phyloP scores from a whole-genome alignment of 352 stramenopile genomes.

The Phytopythium chamaehyphon region DNA sequence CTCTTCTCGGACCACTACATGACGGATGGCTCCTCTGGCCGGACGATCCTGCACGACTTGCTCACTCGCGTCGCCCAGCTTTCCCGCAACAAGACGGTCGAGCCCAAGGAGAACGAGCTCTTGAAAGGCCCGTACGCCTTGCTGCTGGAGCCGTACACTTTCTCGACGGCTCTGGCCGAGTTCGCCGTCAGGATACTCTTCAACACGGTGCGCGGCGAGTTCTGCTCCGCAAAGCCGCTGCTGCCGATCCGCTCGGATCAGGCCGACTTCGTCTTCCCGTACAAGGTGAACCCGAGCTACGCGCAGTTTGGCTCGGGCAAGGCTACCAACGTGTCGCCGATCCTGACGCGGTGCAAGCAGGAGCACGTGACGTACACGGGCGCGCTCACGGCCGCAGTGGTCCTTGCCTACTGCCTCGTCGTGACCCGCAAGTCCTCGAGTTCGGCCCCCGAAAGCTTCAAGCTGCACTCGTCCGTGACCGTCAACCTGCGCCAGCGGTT shows the following conservation, averaged over 20 bases:
- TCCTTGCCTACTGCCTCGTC: conserved; percentile 19
- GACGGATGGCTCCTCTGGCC: conserved; percentile 35
- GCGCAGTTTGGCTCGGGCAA: conserved; percentile 22
- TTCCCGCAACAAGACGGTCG: neutral
- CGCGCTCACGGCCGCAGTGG: conserved; percentile 18
- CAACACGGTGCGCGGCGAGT: conserved; percentile 17
- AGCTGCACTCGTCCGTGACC: conserved; percentile 14
- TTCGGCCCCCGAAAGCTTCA: conserved; percentile 18
- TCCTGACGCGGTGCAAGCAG: conserved; percentile 18
- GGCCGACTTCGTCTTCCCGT: conserved; percentile 19
- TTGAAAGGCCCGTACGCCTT: conserved; percentile 3
- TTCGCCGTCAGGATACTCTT: conserved; percentile 23
- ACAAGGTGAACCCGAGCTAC: conserved; percentile 22
- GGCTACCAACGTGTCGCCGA: conserved; percentile 13
- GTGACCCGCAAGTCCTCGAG: conserved; percentile 6
- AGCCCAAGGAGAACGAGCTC: neutral
- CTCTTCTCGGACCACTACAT: conserved; percentile 49
- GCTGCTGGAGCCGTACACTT: conserved; percentile 7
- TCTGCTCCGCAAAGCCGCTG: conserved; percentile 16
- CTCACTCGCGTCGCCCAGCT: conserved; percentile 18
- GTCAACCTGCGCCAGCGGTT: conserved; percentile 20
- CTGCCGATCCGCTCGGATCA: conserved; percentile 25
- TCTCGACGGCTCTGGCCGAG: conserved; percentile 14
- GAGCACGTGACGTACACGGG: conserved; percentile 30
- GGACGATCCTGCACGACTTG: conserved; percentile 30